phyloP scores from a whole-genome alignment of 352 stramenopile species.

The Pythium myriotylum region DNA sequence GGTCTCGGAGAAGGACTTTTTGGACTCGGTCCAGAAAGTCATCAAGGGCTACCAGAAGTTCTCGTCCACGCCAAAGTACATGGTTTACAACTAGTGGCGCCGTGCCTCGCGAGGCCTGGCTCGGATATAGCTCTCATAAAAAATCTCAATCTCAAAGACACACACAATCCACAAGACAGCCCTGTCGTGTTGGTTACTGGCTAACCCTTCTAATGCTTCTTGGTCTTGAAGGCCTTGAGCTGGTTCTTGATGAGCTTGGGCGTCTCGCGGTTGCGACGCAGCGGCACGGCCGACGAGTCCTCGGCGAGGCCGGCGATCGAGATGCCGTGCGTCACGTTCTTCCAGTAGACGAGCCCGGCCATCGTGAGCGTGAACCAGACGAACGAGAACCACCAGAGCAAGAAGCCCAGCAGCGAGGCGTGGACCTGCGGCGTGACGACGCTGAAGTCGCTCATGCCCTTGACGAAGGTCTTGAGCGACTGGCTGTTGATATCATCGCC shows the following conservation, averaged over 20 bases:
- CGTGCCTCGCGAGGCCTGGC: background rate
- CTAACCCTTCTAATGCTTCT: constrained; percentile 66
- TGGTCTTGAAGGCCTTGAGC: constrained; percentile 67
- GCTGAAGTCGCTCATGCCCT: constrained; percentile 66
- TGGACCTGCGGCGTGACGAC: constrained; percentile 64
- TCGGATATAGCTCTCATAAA: background rate
- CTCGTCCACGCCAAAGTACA: constrained; percentile 99
- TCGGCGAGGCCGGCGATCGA: constrained; percentile 24
- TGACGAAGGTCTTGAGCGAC: constrained; percentile 53
- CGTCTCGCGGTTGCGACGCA: constrained; percentile 60
- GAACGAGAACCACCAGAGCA: constrained; percentile 56
- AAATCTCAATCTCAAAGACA: too few relatives aligned
- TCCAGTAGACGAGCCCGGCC: constrained; percentile 64
- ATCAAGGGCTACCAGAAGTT: constrained; percentile 99
- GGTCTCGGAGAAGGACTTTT: constrained; percentile 99
- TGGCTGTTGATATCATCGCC: constrained; percentile 51
- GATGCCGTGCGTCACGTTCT: constrained; percentile 53
- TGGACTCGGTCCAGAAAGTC: constrained; percentile 99
- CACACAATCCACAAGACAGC: too few relatives aligned
- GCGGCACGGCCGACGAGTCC: background rate
- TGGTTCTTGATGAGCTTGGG: constrained; percentile 76
- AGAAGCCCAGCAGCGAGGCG: constrained; percentile 62
- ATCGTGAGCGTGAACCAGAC: constrained; percentile 60
- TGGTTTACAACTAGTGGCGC: constrained; percentile 94
- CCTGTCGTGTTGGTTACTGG: too few relatives aligned